A percentile compares a stretch with the other conserved stretches of the same genome.
Conservation (phyloP, 129 eudicot species). For the Pseudognaphalium luteoalbum region DNA sequence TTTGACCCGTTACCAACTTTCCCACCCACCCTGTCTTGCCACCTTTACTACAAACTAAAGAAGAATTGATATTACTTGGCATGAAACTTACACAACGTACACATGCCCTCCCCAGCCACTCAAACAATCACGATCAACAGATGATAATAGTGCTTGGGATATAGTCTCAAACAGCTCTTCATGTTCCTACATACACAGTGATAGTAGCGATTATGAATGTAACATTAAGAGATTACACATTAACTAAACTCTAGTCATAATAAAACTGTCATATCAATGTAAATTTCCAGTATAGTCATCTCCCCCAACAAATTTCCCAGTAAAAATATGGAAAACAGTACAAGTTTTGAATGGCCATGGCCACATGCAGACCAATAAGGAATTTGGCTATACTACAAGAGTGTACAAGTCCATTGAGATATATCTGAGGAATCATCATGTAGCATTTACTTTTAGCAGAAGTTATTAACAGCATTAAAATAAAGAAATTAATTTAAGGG, state of each 20-base stretch:
- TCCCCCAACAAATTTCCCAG: background rate
- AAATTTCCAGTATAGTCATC: background rate
- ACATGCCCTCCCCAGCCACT: conserved; percentile 99
- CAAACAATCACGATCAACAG: conserved; percentile 92
- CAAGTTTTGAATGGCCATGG: background rate
- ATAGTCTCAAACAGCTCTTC: conserved; percentile 96
- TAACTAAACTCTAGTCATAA: background rate
- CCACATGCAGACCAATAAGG: background rate
- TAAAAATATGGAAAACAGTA: background rate
- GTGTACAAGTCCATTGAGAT: background rate
- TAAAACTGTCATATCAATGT: background rate
- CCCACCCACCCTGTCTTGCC: background rate
- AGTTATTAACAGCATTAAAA: background rate
- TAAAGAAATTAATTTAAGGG: background rate
- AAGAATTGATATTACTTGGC: background rate
- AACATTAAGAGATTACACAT: background rate
- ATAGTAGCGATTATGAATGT: conserved; percentile 7
- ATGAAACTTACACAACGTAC: conserved; percentile 74
- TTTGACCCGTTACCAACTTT: background rate
- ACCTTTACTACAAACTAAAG: background rate
- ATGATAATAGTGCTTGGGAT: conserved; percentile 87
- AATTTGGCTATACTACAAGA: background rate
- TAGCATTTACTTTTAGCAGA: background rate
- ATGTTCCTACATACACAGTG: conserved; percentile 51
- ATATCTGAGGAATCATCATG: background rate